Base-by-base conservation (phyloP, 2,329 filamentous ascomycete genomes). In the Corynespora cassiicola region DNA sequence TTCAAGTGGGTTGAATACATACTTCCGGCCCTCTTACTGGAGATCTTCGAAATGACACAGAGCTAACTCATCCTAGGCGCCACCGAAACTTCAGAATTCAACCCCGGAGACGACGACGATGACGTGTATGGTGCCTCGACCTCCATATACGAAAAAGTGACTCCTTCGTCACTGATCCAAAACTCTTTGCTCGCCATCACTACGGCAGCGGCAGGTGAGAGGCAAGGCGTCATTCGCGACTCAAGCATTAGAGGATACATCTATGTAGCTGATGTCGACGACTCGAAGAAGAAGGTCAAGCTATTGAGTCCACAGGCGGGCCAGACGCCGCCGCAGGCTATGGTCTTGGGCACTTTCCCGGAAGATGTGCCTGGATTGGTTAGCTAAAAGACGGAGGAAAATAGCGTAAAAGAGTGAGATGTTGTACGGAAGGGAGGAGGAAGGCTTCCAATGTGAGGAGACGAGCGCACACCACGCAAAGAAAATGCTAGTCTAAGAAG, bases 211-310 rank as follows among this genome's bases (percentile, higher is more conserved):
- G 70, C 81, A 0, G 84, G 80, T 30, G 90, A 94, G 45, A 73
- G 80, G 1, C 79, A 86, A 6, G 84, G 88, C 31, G 79, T 82
- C 1, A 84, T 97, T 28, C 81, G 89, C 9, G 86, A 91, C 54
- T 84, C 90, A 6, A 87, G 86, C 39, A 85, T 97, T 19, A 87
- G 95, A 79, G 94, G 94, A 0, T 99, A 95, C 61, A 80, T 96
- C 19, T 96, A 96, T 60, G 87, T n/a, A 11, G 86, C 89, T 1
- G 89, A 96, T 46, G 89, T 97, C 4, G 91, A 99, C 60, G 87
- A 89, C 61, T 85, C 87, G 54, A 87, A 87, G 66, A 84, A 84
- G 52, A 87, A 88, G 65, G 76, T 96, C 20, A 87, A 88, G 60
- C 76, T 97, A 14, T 73, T 99, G 42, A 85, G 88, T 12, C 94